phyloP scores from a whole-genome alignment of 1,284 basidiomycete species.

The Ceratobasidium sp. region DNA sequence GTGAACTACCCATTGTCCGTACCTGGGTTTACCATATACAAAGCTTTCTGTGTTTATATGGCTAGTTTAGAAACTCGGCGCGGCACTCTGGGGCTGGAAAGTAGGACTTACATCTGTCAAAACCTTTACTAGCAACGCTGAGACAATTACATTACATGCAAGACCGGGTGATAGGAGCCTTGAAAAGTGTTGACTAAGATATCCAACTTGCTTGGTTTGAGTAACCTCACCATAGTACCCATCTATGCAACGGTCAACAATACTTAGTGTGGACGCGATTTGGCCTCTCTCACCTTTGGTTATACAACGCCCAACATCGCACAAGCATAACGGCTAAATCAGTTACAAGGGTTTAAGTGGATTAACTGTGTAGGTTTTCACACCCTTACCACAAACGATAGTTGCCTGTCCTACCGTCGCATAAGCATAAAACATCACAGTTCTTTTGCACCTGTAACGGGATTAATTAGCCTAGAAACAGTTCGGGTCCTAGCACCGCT shows the following conservation, averaged over 20 bases:
- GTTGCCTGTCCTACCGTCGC: not conserved
- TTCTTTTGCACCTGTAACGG: slow-evolving; percentile 5
- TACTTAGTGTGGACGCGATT: too few species aligned
- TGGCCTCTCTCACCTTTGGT: slow-evolving; percentile 2
- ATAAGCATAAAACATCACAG: slow-evolving; percentile 10
- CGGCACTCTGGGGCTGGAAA: not conserved
- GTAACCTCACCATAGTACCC: slow-evolving; percentile 6
- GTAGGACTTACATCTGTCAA: slow-evolving; percentile 23
- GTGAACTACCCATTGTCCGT: not conserved
- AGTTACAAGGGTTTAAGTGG: too few species aligned
- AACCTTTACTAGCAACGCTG: not conserved
- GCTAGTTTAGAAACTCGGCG: not conserved
- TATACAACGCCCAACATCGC: slow-evolving; percentile 34
- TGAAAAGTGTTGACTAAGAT: not conserved
- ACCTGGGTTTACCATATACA: slow-evolving; percentile 23
- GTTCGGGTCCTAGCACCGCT: not conserved
- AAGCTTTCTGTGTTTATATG: not conserved
- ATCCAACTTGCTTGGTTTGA: not conserved
- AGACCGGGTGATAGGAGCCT: slow-evolving; percentile 1
- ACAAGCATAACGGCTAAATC: slow-evolving; percentile 7
- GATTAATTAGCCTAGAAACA: not conserved
- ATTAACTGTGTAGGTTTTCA: too few species aligned
- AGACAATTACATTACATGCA: not conserved
- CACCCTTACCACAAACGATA: not conserved
- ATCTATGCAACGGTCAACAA: not conserved